Evolutionary conservation across 108 stramenopile genomes (phyloP).

Genomic region (Mediolabrus comicus): DNA sequence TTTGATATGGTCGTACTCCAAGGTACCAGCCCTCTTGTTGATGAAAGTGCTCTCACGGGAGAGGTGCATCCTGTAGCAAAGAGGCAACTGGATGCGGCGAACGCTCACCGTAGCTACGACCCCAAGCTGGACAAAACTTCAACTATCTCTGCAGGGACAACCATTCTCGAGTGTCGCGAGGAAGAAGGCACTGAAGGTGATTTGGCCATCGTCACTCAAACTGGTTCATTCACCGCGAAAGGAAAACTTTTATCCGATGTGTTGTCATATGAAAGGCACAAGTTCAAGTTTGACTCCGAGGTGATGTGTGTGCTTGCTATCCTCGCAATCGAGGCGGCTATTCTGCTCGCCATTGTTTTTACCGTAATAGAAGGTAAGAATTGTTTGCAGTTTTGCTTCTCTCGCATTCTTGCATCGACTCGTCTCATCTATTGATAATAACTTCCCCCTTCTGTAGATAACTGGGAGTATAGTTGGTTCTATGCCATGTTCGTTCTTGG

Average conservation of each 20-base stretch:
- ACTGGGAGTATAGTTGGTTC: conserved; percentile 56
- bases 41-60: conserved; percentile 70
- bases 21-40: conserved; percentile 39
- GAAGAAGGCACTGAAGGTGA: conserved; percentile 26
- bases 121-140: conserved; percentile 42
- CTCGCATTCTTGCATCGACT: neutral
- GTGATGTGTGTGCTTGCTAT: conserved; percentile 52
- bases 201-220: conserved; percentile 54
- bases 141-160: conserved; percentile 68
- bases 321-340: conserved; percentile 46
- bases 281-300: conserved; percentile 71
- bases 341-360: conserved; percentile 46
- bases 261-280: conserved; percentile 59
- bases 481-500: conserved; percentile 54
- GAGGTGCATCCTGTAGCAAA: conserved; percentile 65
- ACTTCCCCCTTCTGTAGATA: conserved; percentile 14
- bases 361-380: conserved; percentile 23
- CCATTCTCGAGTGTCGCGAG: conserved; percentile 47
- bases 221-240: conserved; percentile 63
- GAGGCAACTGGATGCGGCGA: conserved; percentile 40
- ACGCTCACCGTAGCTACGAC: conserved; percentile 23
- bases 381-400: neutral
- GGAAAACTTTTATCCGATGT: conserved; percentile 64
- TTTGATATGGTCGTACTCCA: conserved; percentile 58
- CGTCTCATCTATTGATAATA: neutral